Percentiles rank a stretch among this genome's conserved stretches.
Evolutionary conservation across 2,329 filamentous ascomycete species (phyloP).

Genomic region (Xylariaceae sp.): DNA sequence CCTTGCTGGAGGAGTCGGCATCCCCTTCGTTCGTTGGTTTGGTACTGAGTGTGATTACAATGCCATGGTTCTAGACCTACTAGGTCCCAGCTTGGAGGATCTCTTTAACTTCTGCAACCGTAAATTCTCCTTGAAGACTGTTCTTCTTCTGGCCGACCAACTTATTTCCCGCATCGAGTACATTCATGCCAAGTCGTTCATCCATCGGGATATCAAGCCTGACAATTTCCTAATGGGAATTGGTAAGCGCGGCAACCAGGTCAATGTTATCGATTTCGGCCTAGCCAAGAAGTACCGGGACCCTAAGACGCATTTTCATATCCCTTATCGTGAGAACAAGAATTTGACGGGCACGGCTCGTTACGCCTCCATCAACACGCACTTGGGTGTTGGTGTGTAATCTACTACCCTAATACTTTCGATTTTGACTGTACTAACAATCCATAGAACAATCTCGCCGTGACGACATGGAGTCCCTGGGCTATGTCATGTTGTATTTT

Average conservation of each 20-base stretch:
- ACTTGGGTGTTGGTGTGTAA: slow-evolving; percentile 83
- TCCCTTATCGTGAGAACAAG: slow-evolving; percentile 99
- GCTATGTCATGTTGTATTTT: slow-evolving; percentile 99
- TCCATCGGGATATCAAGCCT: slow-evolving; percentile 99
- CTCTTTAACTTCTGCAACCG: slow-evolving; percentile 99
- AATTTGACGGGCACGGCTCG: slow-evolving; percentile 98
- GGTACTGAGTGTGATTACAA: slow-evolving; percentile 99
- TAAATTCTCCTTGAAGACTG: slow-evolving; percentile 99
- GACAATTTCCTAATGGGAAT: slow-evolving; percentile 99
- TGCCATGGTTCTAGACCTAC: slow-evolving; percentile 97
- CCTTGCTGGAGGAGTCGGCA: slow-evolving; percentile 94
- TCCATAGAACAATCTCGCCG: slow-evolving; percentile 89
- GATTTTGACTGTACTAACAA: slow-evolving; percentile 36
- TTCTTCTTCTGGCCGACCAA: slow-evolving; percentile 94
- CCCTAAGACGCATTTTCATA: slow-evolving; percentile 99
- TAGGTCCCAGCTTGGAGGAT: slow-evolving; percentile 94
- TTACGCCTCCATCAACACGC: slow-evolving; percentile 98
- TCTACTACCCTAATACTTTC: neutral
- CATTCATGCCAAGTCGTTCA: slow-evolving; percentile 99
- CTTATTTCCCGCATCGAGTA: slow-evolving; percentile 99
- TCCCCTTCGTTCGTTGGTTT: slow-evolving; percentile 99
- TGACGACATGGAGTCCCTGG: slow-evolving; percentile 98
- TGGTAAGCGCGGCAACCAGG: slow-evolving; percentile 98
- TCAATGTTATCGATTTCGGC: slow-evolving; percentile 99
- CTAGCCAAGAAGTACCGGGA: slow-evolving; percentile 99